A percentile compares a stretch with the other conserved stretches of the same genome.
Evolutionary conservation across 1,284 basidiomycete species (phyloP).

Genomic region (Mrakiaceae sp.): DNA sequence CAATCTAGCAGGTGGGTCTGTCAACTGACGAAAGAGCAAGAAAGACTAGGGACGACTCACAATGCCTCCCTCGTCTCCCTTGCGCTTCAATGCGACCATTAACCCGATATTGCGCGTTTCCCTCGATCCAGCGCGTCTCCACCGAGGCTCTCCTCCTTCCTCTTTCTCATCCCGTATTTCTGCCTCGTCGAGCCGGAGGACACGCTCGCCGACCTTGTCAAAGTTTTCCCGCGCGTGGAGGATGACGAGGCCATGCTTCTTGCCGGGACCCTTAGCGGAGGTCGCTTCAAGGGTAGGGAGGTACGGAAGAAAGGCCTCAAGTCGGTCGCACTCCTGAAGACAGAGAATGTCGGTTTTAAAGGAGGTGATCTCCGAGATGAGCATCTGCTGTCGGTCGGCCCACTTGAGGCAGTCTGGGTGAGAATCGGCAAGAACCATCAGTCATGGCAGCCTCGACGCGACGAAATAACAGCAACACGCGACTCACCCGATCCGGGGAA

Average conservation of each 20-base stretch:
- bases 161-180: slow-evolving; percentile 35
- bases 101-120: slow-evolving; percentile 72
- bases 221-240: slow-evolving; percentile 52
- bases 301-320: slow-evolving; percentile 53
- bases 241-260: slow-evolving; percentile 73
- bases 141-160: slow-evolving; percentile 17
- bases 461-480: neutral
- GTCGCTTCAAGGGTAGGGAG: slow-evolving; percentile 40
- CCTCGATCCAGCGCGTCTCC: slow-evolving; percentile 47
- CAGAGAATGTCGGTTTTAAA: slow-evolving; percentile 66
- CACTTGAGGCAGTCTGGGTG: slow-evolving; percentile 57
- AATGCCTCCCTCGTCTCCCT: slow-evolving; percentile 24
- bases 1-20: slow-evolving; percentile 55
- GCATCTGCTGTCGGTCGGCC: slow-evolving; percentile 57
- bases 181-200: slow-evolving; percentile 57
- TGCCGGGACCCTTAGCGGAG: slow-evolving; percentile 54
- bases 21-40: neutral
- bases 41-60: neutral
- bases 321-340: slow-evolving; percentile 55
- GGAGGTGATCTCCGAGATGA: slow-evolving; percentile 55
- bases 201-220: slow-evolving; percentile 38
- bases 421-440: neutral
- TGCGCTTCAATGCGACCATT: slow-evolving; percentile 52
- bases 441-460: neutral
- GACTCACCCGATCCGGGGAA: slow-evolving; percentile 49